Percentiles rank a stretch among this genome's conserved stretches.
Conservation (phyloP, 176 grass and related monocot genomes). For the Cenchrus americanus region DNA sequence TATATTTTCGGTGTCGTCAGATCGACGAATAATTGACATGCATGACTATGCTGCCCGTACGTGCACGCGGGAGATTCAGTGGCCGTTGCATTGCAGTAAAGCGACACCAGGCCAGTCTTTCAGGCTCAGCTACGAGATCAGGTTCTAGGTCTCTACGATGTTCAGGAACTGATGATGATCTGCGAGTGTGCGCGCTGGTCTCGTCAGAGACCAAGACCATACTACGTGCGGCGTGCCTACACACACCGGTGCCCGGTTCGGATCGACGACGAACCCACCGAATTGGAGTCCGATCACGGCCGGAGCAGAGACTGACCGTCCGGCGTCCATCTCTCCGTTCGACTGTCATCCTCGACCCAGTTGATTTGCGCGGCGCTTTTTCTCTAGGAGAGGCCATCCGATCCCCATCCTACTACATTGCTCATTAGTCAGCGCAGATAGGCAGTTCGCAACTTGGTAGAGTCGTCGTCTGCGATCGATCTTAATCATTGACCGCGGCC, state of each 20-base stretch:
- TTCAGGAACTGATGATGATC: neutral
- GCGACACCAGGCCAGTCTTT: too few relatives aligned
- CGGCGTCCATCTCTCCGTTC: too few relatives aligned
- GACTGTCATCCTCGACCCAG: neutral
- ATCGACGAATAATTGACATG: conserved; percentile 11
- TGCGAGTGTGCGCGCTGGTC: neutral
- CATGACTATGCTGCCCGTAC: too few relatives aligned
- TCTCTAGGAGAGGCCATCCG: neutral
- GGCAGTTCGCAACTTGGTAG: neutral
- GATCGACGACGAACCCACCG: neutral
- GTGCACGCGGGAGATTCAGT: conserved; percentile 16
- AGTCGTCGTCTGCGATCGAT: neutral
- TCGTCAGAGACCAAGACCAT: neutral
- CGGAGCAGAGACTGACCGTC: neutral
- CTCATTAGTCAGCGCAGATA: neutral
- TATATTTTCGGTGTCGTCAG: neutral
- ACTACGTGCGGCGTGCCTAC: neutral
- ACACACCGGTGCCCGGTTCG: neutral
- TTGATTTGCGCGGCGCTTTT: neutral
- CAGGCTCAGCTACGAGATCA: neutral
- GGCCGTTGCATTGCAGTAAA: neutral
- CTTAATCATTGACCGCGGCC: neutral
- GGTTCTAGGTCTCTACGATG: neutral
- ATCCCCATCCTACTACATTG: neutral
- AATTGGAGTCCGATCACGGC: neutral